These are phyloP conservation scores for Daldinia decipiens DNA, from an alignment of 495 filamentous ascomycete genomes.

Conservation along the genomic window DNA sequence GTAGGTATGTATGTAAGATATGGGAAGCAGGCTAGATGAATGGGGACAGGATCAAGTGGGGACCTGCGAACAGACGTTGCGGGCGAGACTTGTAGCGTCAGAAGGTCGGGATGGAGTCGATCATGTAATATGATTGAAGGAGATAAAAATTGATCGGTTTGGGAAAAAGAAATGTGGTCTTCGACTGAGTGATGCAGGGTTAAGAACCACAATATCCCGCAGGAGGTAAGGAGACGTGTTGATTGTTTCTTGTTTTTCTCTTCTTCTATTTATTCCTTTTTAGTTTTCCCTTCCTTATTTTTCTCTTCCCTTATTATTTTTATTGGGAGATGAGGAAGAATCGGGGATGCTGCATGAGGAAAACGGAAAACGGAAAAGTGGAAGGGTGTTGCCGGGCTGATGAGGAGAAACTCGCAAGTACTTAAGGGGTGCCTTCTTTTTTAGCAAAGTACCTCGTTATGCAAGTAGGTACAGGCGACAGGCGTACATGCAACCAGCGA, in stretches of 20 bases:
- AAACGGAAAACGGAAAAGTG: conserved; percentile 37
- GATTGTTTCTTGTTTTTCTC: conserved; percentile 22
- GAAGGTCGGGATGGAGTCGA: conserved; percentile 41
- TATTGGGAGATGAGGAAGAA: conserved; percentile 31
- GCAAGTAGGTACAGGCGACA: conserved; percentile 23
- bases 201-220: conserved; percentile 29
- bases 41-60: conserved; percentile 33
- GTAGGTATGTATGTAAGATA: conserved; percentile 35
- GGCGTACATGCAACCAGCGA: conserved; percentile 20
- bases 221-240: conserved; percentile 19
- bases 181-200: conserved; percentile 36
- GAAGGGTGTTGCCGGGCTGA: conserved; percentile 47
- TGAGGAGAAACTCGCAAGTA: conserved; percentile 37
- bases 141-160: neutral
- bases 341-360: conserved; percentile 38
- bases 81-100: conserved; percentile 46
- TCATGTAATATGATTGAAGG: conserved; percentile 34
- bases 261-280: conserved; percentile 1
- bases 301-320: conserved; percentile 14
- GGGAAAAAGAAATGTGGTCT: conserved; percentile 32
- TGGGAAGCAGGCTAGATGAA: conserved; percentile 27
- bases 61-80: conserved; percentile 43
- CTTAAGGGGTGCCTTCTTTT: conserved; percentile 34
- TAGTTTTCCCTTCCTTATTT: neutral
- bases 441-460: conserved; percentile 13